Conservation (phyloP, 2,329 filamentous ascomycete genomes). For the Colletotrichum sp. region DNA sequence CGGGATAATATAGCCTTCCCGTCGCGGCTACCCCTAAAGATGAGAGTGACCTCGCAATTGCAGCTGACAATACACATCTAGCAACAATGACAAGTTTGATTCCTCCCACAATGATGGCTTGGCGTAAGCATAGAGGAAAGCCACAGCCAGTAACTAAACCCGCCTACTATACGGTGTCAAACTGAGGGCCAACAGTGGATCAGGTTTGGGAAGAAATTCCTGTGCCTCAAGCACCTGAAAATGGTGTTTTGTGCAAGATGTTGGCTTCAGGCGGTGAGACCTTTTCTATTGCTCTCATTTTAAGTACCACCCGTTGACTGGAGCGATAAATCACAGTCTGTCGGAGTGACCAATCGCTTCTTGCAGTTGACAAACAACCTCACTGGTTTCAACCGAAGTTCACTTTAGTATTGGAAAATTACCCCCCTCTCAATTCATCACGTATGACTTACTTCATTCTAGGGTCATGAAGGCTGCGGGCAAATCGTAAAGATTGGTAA, state of each 20-base stretch:
- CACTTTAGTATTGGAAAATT: constrained; percentile 22
- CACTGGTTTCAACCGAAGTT: constrained; percentile 33
- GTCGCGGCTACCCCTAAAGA: neutral
- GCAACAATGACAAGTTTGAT: constrained; percentile 13
- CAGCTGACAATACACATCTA: neutral
- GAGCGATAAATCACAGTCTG: constrained; percentile 26
- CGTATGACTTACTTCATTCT: neutral
- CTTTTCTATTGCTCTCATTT: neutral
- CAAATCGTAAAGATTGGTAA: constrained; percentile 25
- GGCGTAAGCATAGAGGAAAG: constrained; percentile 37
- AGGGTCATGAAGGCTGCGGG: constrained; percentile 31
- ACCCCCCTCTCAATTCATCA: neutral
- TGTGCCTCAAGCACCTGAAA: constrained; percentile 26
- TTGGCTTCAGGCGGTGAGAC: constrained; percentile 34
- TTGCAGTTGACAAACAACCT: constrained; percentile 30
- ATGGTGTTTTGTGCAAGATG: constrained; percentile 34
- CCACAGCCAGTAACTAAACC: constrained; percentile 24
- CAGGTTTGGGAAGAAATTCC: constrained; percentile 31
- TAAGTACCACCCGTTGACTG: neutral
- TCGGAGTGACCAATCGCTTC: constrained; percentile 34
- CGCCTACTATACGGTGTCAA: neutral
- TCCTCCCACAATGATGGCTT: constrained; percentile 36
- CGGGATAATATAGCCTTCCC: neutral
- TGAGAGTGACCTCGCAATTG: neutral
- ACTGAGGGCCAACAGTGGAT: neutral